Evolutionary conservation across 345 rosid species (phyloP).

Genomic region (Streptanthus diversifolius): DNA sequence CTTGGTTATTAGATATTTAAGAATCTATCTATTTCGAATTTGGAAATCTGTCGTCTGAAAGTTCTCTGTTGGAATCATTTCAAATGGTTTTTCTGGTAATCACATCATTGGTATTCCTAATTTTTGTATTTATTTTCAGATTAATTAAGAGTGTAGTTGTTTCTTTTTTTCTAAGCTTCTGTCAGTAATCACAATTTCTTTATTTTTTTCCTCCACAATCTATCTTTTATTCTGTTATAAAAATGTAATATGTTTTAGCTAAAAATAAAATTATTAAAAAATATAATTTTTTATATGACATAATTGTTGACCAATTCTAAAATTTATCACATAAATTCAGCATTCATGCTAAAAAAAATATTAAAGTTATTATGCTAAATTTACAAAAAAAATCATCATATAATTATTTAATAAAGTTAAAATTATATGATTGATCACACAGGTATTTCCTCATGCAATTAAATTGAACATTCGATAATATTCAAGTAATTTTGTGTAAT

Average conservation of each 20-base stretch:
- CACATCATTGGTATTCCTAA: background rate
- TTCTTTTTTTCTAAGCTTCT: background rate
- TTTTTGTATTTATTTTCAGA: background rate
- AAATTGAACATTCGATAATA: background rate
- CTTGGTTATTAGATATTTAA: conserved; percentile 29
- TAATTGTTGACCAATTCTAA: too few species aligned
- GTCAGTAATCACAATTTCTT: background rate
- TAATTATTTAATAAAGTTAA: background rate
- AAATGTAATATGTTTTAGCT: background rate
- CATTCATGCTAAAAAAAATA: too few species aligned
- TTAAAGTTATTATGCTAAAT: too few species aligned
- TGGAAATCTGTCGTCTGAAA: too few species aligned
- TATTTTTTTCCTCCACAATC: too few species aligned
- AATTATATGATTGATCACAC: background rate
- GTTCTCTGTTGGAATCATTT: background rate
- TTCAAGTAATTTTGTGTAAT: background rate
- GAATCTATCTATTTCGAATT: too few species aligned
- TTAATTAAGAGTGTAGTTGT: background rate
- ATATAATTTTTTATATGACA: too few species aligned
- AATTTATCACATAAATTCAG: too few species aligned
- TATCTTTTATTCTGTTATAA: too few species aligned
- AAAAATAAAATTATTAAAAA: background rate
- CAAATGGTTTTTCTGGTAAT: background rate
- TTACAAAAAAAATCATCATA: too few species aligned
- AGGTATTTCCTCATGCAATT: background rate